Conservation (phyloP, 352 stramenopile genomes). For the Proteromonas lacertae region DNA sequence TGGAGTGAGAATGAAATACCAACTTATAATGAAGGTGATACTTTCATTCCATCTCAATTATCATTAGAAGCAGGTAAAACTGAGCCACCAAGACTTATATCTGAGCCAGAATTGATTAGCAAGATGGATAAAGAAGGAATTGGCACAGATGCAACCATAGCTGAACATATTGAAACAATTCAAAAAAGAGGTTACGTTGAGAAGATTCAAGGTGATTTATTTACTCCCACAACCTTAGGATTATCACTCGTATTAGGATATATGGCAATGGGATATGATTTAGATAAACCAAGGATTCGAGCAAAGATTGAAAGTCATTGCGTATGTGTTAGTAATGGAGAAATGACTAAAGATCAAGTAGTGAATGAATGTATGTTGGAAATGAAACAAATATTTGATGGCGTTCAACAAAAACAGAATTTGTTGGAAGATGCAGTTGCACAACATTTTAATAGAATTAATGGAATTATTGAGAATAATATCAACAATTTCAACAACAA, state of each 20-base stretch:
- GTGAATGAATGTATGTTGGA: no score
- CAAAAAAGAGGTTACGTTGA: constrained; percentile 74
- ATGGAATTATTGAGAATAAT: no score
- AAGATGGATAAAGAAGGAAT: constrained; percentile 76
- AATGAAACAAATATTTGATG: no score
- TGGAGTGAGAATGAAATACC: constrained; percentile 26
- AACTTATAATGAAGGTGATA: constrained; percentile 2
- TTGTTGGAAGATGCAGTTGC: no score
- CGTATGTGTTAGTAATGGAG: constrained; percentile 33
- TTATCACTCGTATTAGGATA: constrained; percentile 49
- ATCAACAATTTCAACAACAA: no score
- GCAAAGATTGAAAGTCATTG: constrained; percentile 63
- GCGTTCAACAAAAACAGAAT: no score
- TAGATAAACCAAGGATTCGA: constrained; percentile 71
- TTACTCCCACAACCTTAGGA: constrained; percentile 50
- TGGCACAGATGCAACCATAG: constrained; percentile 68
- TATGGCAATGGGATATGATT: constrained; percentile 55
- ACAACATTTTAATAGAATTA: no score
- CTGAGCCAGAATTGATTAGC: constrained; percentile 53
- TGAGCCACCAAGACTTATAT: constrained; percentile 36
- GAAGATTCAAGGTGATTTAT: constrained; percentile 65
- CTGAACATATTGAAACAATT: constrained; percentile 93
- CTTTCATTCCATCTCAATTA: not conserved
- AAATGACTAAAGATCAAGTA: no score
- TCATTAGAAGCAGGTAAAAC: constrained; percentile 20